Conservation (phyloP, 768 basidiomycete species). For the Xerocomus brunneocitrinus region DNA sequence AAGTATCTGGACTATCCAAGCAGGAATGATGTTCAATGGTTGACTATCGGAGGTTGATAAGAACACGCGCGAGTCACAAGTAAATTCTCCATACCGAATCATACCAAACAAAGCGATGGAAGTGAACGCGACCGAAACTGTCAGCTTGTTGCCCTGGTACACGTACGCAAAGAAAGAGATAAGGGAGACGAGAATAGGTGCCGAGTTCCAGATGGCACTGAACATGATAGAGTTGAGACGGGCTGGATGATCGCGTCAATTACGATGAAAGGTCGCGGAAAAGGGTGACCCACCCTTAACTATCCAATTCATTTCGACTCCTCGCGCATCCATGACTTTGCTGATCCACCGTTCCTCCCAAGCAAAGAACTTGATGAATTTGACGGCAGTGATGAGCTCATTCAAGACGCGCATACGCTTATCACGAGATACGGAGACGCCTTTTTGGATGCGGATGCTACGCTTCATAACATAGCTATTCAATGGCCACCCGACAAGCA, state of each 20-base stretch:
- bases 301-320: slow-evolving; percentile 73
- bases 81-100: slow-evolving; percentile 49
- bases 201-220: slow-evolving; percentile 64
- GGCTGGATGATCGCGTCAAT: slow-evolving; percentile 33
- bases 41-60: slow-evolving; percentile 31
- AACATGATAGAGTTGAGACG: slow-evolving; percentile 73
- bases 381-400: slow-evolving; percentile 39
- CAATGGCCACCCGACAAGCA: slow-evolving; percentile 37
- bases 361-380: slow-evolving; percentile 43
- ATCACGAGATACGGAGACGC: slow-evolving; percentile 34
- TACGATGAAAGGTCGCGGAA: not conserved
- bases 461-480: slow-evolving; percentile 38
- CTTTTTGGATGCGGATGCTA: slow-evolving; percentile 35
- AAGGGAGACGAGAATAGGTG: slow-evolving; percentile 77
- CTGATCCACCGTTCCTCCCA: slow-evolving; percentile 43
- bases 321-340: slow-evolving; percentile 45
- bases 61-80: not conserved
- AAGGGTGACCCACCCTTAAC: slow-evolving; percentile 47
- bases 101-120: slow-evolving; percentile 82
- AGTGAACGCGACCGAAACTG: slow-evolving; percentile 83
- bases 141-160: slow-evolving; percentile 66
- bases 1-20: slow-evolving; percentile 73
- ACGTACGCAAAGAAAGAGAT: slow-evolving; percentile 76
- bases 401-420: slow-evolving; percentile 42
- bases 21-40: slow-evolving; percentile 77